A percentile compares a stretch with the other conserved stretches of the same genome.
phyloP scores from a whole-genome alignment of 371 early-diverging fungal genomes.

The Sanchytrium tribonematis region DNA sequence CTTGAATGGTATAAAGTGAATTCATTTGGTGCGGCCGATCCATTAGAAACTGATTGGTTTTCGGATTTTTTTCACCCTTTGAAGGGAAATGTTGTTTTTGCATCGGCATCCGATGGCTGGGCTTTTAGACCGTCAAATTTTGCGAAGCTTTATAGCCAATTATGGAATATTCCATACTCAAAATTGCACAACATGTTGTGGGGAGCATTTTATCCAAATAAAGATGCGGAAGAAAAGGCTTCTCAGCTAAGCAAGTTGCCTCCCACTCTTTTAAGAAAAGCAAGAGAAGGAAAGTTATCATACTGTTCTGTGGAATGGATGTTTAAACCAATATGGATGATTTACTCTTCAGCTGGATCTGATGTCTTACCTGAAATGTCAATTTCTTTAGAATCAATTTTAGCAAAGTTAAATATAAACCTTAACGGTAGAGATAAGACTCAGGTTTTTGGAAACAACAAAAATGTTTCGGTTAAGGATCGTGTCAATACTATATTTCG shows the following conservation, averaged over 20 bases:
- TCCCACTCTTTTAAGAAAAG: not conserved
- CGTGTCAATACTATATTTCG: not conserved
- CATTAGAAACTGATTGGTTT: not conserved
- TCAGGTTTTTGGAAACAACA: not conserved
- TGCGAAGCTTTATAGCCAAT: not conserved
- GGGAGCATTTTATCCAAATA: not conserved
- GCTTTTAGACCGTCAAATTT: constrained; percentile 38
- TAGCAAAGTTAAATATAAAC: not conserved
- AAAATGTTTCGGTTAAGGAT: not conserved
- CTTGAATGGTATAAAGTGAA: constrained; percentile 27
- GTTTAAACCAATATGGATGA: not conserved
- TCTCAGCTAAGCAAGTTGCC: not conserved
- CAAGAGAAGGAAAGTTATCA: not conserved
- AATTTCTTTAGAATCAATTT: not conserved
- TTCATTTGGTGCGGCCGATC: not conserved
- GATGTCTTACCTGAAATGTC: not conserved
- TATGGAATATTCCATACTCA: not conserved
- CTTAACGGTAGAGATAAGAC: not conserved
- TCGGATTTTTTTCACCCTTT: constrained; percentile 59
- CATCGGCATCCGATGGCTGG: constrained; percentile 90
- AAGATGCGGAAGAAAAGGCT: not conserved
- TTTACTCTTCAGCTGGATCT: not conserved
- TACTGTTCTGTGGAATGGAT: not conserved
- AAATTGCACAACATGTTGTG: not conserved
- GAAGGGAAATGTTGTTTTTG: constrained; percentile 78